A percentile compares a stretch with the other conserved stretches of the same genome.
Conservation (phyloP, 345 rosid species). For the Barbarea vulgaris region DNA sequence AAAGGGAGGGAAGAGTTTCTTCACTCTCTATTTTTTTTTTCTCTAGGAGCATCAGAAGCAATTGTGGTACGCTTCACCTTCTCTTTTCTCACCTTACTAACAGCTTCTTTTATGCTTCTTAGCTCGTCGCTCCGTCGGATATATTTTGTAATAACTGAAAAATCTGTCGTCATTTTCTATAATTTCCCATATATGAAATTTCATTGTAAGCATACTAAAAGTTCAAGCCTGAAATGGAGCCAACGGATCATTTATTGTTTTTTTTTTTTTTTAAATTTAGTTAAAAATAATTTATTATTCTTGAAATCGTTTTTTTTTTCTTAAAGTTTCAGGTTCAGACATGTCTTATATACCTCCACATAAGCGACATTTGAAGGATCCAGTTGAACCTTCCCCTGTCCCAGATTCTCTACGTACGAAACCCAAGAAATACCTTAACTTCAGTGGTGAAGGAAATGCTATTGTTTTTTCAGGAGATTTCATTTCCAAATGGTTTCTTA, state of each 20-base stretch:
- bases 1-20: conserved; percentile 5
- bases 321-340: conserved; percentile 16
- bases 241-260: background rate
- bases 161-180: background rate
- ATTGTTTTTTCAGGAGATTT: conserved; percentile 44
- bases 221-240: background rate
- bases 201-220: background rate
- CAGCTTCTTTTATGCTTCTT: background rate
- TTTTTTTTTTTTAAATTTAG: background rate
- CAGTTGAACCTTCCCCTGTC: conserved; percentile 33
- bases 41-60: background rate
- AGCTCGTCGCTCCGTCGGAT: background rate
- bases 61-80: background rate
- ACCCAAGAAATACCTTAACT: conserved; percentile 39
- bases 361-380: conserved; percentile 51
- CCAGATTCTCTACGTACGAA: conserved; percentile 40
- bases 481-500: conserved; percentile 52
- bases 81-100: background rate
- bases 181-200: background rate
- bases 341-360: conserved; percentile 77
- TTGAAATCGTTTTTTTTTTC: background rate
- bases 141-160: background rate
- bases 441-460: conserved; percentile 29
- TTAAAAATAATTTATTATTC: too few species aligned
- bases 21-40: background rate